These are phyloP conservation scores for Phytophthora parvispora DNA, from an alignment of 352 stramenopile genomes.

Conservation along the genomic window DNA sequence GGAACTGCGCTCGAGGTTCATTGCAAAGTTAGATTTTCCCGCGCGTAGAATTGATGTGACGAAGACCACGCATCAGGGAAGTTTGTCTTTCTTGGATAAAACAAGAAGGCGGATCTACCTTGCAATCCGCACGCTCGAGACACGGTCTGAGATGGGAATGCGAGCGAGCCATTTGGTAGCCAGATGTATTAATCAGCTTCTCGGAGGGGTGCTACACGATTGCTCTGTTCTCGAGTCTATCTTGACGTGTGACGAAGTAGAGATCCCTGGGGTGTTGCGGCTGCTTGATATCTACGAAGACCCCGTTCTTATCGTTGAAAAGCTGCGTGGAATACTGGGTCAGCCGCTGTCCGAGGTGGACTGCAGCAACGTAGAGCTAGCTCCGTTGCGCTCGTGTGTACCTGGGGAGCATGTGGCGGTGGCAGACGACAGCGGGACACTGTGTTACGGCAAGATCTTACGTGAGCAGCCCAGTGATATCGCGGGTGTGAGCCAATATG, in stretches of 20 bases:
- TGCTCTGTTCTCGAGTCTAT: conserved; percentile 74
- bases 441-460: conserved; percentile 77
- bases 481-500: conserved; percentile 57
- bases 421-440: conserved; percentile 42
- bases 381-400: conserved; percentile 74
- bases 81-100: conserved; percentile 73
- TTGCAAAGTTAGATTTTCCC: conserved; percentile 66
- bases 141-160: conserved; percentile 38
- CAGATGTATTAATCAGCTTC: conserved; percentile 73
- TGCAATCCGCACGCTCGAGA: conserved; percentile 47
- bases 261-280: conserved; percentile 60
- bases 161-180: conserved; percentile 70
- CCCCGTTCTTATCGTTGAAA: conserved; percentile 67
- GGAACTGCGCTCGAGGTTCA: conserved; percentile 66
- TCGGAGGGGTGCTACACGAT: conserved; percentile 72
- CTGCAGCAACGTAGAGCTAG: conserved; percentile 55
- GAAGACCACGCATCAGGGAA: conserved; percentile 54
- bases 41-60: conserved; percentile 69
- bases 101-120: conserved; percentile 58
- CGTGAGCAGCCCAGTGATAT: conserved; percentile 45
- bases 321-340: conserved; percentile 67
- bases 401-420: conserved; percentile 78
- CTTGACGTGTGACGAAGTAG: conserved; percentile 57
- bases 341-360: conserved; percentile 65
- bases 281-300: conserved; percentile 81